These are phyloP conservation scores for Lodderomyces orthopsilosis DNA, from an alignment of 1,139 yeast genomes.

Conservation along the genomic window DNA sequence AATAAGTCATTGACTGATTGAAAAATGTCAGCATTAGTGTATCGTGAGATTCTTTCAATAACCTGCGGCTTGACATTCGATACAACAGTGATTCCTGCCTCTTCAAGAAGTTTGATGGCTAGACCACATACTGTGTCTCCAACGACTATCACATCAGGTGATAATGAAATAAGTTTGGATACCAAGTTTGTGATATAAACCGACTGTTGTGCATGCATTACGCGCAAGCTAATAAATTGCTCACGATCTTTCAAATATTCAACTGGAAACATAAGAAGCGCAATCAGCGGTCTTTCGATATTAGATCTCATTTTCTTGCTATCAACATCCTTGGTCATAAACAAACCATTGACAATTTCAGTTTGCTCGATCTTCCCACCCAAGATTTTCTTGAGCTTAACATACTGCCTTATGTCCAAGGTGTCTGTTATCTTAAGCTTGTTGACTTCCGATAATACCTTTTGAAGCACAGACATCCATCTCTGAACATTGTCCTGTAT, in stretches of 20 bases:
- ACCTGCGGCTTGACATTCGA: conserved; percentile 81
- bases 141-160: conserved; percentile 77
- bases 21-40: conserved; percentile 78
- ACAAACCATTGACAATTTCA: conserved; percentile 68
- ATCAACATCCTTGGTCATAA: conserved; percentile 85
- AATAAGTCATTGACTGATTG: conserved; percentile 48
- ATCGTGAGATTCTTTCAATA: conserved; percentile 72
- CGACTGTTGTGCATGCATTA: conserved; percentile 83
- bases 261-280: conserved; percentile 83
- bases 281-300: conserved; percentile 68
- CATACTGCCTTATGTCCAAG: conserved; percentile 81
- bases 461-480: conserved; percentile 33
- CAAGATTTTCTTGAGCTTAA: conserved; percentile 77
- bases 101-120: conserved; percentile 69
- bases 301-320: conserved; percentile 70
- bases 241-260: conserved; percentile 76
- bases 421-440: conserved; percentile 56
- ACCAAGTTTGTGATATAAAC: conserved; percentile 84
- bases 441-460: conserved; percentile 26
- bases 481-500: conserved; percentile 39
- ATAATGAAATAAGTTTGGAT: conserved; percentile 69
- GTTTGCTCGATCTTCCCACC: conserved; percentile 72
- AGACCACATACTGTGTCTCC: conserved; percentile 83
- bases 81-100: conserved; percentile 75
- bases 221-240: conserved; percentile 76